A percentile compares a stretch with the other conserved stretches of the same genome.
Evolutionary conservation across 2,329 filamentous ascomycete genomes (phyloP).

Genomic region (Hymenoscyphus scutula): DNA sequence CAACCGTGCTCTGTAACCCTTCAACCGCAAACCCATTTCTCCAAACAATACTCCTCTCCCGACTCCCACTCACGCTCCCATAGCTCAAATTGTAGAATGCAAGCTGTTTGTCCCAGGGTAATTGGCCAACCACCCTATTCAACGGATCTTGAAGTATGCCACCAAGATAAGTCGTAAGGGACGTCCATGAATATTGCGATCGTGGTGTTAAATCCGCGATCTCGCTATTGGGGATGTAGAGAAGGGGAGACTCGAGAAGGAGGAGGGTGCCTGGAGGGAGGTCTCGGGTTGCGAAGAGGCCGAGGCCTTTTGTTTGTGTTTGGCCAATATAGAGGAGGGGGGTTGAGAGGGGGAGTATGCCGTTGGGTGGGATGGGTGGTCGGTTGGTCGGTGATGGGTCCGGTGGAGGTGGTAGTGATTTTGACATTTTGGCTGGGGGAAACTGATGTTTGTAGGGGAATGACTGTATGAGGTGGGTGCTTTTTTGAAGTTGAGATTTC

Average conservation of each 20-base stretch:
- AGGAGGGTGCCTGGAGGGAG: conserved; percentile 24
- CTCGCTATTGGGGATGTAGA: conserved; percentile 16
- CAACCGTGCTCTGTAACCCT: conserved; percentile 20
- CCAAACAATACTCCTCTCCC: conserved; percentile 25
- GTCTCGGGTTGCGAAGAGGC: conserved; percentile 26
- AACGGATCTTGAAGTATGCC: conserved; percentile 16
- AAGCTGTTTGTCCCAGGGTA: not conserved
- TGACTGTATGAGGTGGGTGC: no score
- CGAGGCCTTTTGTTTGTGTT: conserved; percentile 14
- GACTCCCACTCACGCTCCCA: conserved; percentile 13
- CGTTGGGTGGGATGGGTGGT: not conserved
- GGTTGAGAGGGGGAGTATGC: not conserved
- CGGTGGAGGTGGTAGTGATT: no score
- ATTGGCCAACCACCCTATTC: not conserved
- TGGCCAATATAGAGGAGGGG: not conserved
- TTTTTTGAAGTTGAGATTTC: no score
- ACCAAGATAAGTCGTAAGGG: not conserved
- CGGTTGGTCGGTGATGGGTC: not conserved
- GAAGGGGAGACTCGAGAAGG: conserved; percentile 26
- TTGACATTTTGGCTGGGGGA: no score
- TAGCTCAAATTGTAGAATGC: not conserved
- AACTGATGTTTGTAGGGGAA: no score
- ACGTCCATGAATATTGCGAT: not conserved
- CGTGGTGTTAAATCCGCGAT: not conserved
- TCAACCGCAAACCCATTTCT: conserved; percentile 28